Evolutionary conservation across 2,329 filamentous ascomycete genomes (phyloP).

Genomic region (Zymoseptoria ardabiliae): DNA sequence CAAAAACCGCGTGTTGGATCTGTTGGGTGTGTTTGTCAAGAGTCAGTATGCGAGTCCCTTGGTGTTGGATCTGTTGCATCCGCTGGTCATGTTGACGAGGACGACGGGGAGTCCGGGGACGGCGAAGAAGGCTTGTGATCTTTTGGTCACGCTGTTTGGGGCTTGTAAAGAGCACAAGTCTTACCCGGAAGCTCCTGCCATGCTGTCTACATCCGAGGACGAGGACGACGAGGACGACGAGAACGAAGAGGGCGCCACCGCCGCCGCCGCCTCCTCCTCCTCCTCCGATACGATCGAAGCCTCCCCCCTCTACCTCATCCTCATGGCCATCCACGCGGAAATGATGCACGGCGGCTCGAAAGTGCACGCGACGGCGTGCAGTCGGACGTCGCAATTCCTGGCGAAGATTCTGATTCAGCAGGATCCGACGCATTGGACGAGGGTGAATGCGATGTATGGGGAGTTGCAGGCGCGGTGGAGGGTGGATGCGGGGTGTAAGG

Average conservation of each 20-base stretch:
- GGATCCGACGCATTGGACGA: slow-evolving; percentile 33
- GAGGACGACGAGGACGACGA: neutral
- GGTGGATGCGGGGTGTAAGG: slow-evolving; percentile 33
- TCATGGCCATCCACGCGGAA: slow-evolving; percentile 63
- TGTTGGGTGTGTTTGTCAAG: slow-evolving; percentile 77
- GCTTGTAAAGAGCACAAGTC: slow-evolving; percentile 46
- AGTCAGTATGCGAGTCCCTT: slow-evolving; percentile 63
- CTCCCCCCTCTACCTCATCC: slow-evolving; percentile 45
- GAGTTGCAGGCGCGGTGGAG: slow-evolving; percentile 40
- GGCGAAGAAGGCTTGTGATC: slow-evolving; percentile 62
- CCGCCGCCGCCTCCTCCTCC: too few relatives aligned
- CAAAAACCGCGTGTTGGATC: slow-evolving; percentile 86
- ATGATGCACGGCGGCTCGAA: slow-evolving; percentile 57
- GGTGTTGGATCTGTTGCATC: slow-evolving; percentile 63
- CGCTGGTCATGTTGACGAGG: slow-evolving; percentile 67
- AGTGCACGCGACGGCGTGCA: slow-evolving; percentile 66
- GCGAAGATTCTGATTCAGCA: slow-evolving; percentile 54
- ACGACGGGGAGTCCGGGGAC: slow-evolving; percentile 72
- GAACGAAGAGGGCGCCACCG: too few relatives aligned
- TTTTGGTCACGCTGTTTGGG: slow-evolving; percentile 66
- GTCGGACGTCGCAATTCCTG: slow-evolving; percentile 61
- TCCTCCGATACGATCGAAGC: too few relatives aligned
- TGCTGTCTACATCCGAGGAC: slow-evolving; percentile 15
- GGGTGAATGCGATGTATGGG: slow-evolving; percentile 36
- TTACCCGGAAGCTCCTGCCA: slow-evolving; percentile 33